Conservation (phyloP, 2,329 filamentous ascomycete species). For the Phaeosphaeriaceae sp. region DNA sequence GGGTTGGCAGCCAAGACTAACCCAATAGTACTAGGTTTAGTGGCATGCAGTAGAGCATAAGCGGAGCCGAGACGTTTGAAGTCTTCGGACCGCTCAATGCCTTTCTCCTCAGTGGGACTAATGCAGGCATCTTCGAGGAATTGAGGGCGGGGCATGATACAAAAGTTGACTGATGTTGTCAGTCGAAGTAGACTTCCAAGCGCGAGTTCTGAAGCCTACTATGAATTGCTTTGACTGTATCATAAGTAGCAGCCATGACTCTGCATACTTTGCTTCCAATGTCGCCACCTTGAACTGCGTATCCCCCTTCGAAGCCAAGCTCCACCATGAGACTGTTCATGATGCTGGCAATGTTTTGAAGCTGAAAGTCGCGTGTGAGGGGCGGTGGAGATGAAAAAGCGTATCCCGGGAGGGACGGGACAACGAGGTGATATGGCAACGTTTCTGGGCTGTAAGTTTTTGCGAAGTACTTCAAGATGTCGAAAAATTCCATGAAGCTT, state of each 20-base stretch:
- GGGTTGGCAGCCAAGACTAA: conserved; percentile 62
- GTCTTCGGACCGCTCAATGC: conserved; percentile 44
- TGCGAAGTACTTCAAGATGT: conserved; percentile 55
- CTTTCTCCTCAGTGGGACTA: conserved; percentile 44
- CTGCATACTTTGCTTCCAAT: conserved; percentile 57
- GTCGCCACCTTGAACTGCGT: conserved; percentile 65
- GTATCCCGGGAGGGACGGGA: conserved; percentile 64
- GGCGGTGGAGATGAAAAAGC: conserved; percentile 59
- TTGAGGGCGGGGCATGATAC: too few species aligned
- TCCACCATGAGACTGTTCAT: conserved; percentile 61
- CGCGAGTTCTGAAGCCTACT: conserved; percentile 36
- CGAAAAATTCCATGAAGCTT: conserved; percentile 62
- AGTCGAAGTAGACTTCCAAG: conserved; percentile 15
- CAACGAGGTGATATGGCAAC: conserved; percentile 64
- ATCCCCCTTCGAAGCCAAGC: conserved; percentile 60
- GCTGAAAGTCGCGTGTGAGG: conserved; percentile 51
- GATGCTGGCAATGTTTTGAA: conserved; percentile 51
- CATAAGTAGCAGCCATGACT: conserved; percentile 50
- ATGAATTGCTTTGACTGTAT: conserved; percentile 56
- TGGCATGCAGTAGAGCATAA: conserved; percentile 62
- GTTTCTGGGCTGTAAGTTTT: conserved; percentile 57
- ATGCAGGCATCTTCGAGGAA: too few species aligned
- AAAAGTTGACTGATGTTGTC: too few species aligned
- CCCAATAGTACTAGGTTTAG: conserved; percentile 63
- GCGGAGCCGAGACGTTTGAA: conserved; percentile 55